Base-by-base conservation (phyloP, 2,329 filamentous ascomycete species). In the Botryosphaeria dothidea region DNA sequence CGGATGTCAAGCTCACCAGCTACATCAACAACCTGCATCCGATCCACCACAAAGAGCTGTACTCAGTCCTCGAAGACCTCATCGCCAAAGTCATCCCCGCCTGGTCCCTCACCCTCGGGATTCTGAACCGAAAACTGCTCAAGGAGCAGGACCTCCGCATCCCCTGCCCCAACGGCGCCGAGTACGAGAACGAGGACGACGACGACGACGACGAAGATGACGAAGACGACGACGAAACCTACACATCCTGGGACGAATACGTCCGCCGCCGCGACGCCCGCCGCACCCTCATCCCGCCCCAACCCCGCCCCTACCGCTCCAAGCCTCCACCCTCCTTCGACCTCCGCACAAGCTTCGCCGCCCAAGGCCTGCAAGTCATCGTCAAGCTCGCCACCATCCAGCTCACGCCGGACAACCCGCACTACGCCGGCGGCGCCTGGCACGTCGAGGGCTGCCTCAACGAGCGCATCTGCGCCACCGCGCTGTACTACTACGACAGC, bases 391-490 rank as follows among this genome's bases (percentile, higher is more conserved):
- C 85, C 2, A 82, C 80, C 54, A 83, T 88, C 51, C 78, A 86
- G 34, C 78, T 89, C 1, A 85, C 81, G 0, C 87, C 87, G 0
- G 83, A 85, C 11, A 81, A 84, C 1, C 84, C 86, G 0, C 68
- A 67, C 0, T 89, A 86, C 68, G 72, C 74, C 0, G 84, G 85
- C 25, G 85, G 84, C 0, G 75, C 74, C 2, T 87, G 84, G 81
- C 84, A 87, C 67, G 69, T 81, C 54, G 66, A 71, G 67, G 38
- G 76, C 11, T 65, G 67, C 31, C 67, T 74, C 72, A 90, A 90
- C 68, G 88, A 90, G 73, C 85, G 84, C 67, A 88, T 90, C 43
- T 83, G 82, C 67, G 85, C 86, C 0, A 86, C 85, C 0, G 84
- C 86, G 0, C 76, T 90, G 31, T 87, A 86, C 73, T 87, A 87